phyloP scores from a whole-genome alignment of 2,329 filamentous ascomycete species.

The Botryotinia calthae region DNA sequence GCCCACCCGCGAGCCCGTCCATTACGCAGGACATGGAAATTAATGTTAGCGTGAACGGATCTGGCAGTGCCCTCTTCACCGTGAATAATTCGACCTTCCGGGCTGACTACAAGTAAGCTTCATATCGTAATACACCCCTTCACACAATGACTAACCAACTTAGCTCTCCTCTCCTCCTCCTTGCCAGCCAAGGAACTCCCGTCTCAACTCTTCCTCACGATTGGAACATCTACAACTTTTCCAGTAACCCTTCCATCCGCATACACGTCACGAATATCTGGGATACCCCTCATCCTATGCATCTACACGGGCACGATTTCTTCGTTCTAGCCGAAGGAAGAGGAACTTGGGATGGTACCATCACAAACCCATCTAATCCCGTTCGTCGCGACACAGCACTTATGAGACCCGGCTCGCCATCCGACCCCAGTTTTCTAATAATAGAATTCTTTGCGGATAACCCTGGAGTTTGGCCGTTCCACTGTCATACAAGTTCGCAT shows the following conservation, averaged over 20 bases:
- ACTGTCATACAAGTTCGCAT: conserved; percentile 52
- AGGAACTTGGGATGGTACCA: conserved; percentile 32
- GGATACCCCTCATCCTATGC: conserved; percentile 58
- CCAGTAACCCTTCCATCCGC: conserved; percentile 31
- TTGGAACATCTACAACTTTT: conserved; percentile 52
- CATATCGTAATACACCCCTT: too few relatives aligned
- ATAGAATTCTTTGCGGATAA: conserved; percentile 50
- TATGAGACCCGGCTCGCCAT: conserved; percentile 38
- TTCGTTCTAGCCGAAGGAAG: conserved; percentile 57
- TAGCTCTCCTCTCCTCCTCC: conserved; percentile 41
- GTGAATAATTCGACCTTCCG: conserved; percentile 18
- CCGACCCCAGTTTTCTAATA: conserved; percentile 41
- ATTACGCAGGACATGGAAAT: conserved; percentile 20
- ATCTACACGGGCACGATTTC: conserved; percentile 71
- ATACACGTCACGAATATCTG: conserved; percentile 40
- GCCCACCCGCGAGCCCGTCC: conserved; percentile 13
- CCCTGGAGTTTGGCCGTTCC: conserved; percentile 52
- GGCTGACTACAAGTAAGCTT: conserved; percentile 18
- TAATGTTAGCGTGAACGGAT: conserved; percentile 10
- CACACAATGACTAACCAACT: background rate
- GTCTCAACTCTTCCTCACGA: conserved; percentile 46
- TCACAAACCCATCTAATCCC: conserved; percentile 48
- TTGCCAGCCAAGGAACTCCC: conserved; percentile 44
- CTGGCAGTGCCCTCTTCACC: conserved; percentile 10
- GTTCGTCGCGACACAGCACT: conserved; percentile 52